Base-by-base conservation (phyloP, 2,329 filamentous ascomycete species). In the Pyrenochaeta sp. region DNA sequence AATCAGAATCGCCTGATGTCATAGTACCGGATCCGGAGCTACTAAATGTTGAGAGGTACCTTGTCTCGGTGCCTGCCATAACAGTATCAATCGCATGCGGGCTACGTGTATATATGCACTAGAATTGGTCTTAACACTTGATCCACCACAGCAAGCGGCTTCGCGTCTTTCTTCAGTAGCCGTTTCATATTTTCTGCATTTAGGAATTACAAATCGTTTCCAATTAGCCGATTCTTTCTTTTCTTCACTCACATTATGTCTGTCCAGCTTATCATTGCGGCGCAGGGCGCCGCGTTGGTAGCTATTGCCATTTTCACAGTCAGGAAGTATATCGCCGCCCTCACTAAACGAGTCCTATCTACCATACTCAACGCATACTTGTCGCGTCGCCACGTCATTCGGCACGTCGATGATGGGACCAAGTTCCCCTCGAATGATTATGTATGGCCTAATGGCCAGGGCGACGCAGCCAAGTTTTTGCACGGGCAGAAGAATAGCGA, bases 401-500 rank as follows among this genome's bases (percentile, higher is more conserved):
- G 21, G 14, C 29, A 42, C n/a, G 23, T 42, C 12, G 40, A 42
- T n/a, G 40, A 32, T 11, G 54, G 44, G 7, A 46, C 21, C 14
- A 37, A 36, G 17, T 36, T 42, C 29, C 54, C 54, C 17, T 45
- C 49, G 10, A 36, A 21, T 6, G 44, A 56, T 1, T 66, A 64
- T 42, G 44, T 43, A 2, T 58, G 32, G 29, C 59, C 59, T 15
- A 59, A 62, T 47, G 59, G 59, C 17, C 37, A 59, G 53, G 78
- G 77, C 1, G 70, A 78, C 46, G 56, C 63, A 2, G 75, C 37
- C 5, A 81, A 80, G 53, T 80, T 80, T 48, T 48, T 80, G 1
- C 39, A 73, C 17, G 77, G 77, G 2, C 30, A 42, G 14, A 58
- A 68, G 7, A 75, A 75, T 31, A 70, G 64, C n/a, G 46, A 46